A percentile compares a stretch with the other conserved stretches of the same genome.
phyloP scores from a whole-genome alignment of 1,284 basidiomycete species.

The Ustilago loliicola region DNA sequence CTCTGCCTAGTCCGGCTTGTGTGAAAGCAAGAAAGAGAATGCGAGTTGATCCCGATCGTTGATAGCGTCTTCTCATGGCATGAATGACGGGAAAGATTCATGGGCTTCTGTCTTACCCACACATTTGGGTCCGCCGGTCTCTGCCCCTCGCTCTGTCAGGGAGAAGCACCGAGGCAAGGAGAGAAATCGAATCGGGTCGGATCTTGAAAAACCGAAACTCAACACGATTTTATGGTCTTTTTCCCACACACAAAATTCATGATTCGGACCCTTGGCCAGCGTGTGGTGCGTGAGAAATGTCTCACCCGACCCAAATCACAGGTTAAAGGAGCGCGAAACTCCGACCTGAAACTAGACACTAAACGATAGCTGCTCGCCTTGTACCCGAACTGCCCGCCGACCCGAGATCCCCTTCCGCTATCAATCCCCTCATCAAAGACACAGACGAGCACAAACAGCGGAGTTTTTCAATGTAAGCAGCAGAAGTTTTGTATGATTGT shows the following conservation, averaged over 20 bases:
- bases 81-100: background rate
- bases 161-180: background rate
- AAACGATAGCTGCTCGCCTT: no score
- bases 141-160: no score
- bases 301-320: slow-evolving; percentile 8
- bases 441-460: slow-evolving; percentile 3
- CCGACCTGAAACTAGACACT: slow-evolving; percentile 4
- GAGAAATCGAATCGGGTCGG: background rate
- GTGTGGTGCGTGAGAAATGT: background rate
- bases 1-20: background rate
- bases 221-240: background rate
- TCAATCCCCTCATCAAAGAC: background rate
- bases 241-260: background rate
- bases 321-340: slow-evolving; percentile 6
- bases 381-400: background rate
- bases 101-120: no score
- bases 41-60: background rate
- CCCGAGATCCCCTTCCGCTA: background rate
- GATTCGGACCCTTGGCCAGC: background rate
- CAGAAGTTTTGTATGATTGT: background rate
- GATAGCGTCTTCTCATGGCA: background rate
- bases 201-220: slow-evolving; percentile 5
- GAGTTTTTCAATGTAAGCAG: background rate
- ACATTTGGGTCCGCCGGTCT: no score
- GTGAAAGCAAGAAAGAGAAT: background rate